These are phyloP conservation scores for Hysterangium stoloniferum DNA, from an alignment of 768 basidiomycete species.

Conservation along the genomic window DNA sequence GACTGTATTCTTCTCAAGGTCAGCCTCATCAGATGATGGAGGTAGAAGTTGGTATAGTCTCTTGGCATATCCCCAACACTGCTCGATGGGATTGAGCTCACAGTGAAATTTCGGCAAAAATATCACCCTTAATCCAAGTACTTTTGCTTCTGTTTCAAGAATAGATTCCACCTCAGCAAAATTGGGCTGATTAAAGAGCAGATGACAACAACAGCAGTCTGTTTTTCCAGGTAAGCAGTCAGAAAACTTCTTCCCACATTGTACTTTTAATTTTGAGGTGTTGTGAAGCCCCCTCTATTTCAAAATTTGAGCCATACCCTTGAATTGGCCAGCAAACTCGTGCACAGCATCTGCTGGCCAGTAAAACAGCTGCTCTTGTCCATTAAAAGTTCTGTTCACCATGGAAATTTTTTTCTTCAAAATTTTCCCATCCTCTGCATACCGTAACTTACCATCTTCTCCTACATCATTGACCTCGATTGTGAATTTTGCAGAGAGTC, in stretches of 20 bases:
- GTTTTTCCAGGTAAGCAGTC: slow-evolving; percentile 21
- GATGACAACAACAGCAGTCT: slow-evolving; percentile 27
- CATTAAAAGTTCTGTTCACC: slow-evolving; percentile 20
- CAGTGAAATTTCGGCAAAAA: slow-evolving; percentile 35
- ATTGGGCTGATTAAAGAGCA: slow-evolving; percentile 36
- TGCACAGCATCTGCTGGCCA: slow-evolving; percentile 18
- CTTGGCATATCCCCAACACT: slow-evolving; percentile 31
- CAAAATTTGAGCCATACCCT: slow-evolving; percentile 27
- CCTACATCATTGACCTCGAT: neutral
- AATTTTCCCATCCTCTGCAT: too few species aligned
- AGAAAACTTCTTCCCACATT: slow-evolving; percentile 23
- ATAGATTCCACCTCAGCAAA: slow-evolving; percentile 28
- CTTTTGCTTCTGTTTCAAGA: too few species aligned
- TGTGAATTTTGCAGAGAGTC: neutral
- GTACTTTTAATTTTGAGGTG: neutral
- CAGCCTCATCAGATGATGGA: slow-evolving; percentile 23
- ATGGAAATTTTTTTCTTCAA: slow-evolving; percentile 24
- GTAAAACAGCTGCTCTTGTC: slow-evolving; percentile 25
- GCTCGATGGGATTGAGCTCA: slow-evolving; percentile 40
- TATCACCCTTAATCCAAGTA: slow-evolving; percentile 19
- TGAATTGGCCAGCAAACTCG: slow-evolving; percentile 26
- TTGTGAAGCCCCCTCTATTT: slow-evolving; percentile 3
- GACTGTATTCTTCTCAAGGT: slow-evolving; percentile 27
- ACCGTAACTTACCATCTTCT: slow-evolving; percentile 12
- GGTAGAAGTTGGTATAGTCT: slow-evolving; percentile 21